Base-by-base conservation (phyloP, 495 filamentous ascomycete genomes). In the Daldinia caldariorum region DNA sequence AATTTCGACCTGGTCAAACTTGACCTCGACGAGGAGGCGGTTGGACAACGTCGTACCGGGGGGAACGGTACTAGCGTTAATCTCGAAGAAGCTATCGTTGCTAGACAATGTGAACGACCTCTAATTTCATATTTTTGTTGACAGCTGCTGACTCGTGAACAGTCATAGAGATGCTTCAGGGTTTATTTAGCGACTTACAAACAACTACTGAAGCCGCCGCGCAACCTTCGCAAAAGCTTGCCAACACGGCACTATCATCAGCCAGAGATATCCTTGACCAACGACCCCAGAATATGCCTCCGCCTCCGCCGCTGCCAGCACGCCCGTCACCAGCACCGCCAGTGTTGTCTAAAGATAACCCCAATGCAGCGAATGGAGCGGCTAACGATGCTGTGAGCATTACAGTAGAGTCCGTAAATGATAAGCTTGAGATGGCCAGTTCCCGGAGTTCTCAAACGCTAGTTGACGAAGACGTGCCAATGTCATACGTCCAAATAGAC, bases 171-270 rank as follows among this genome's bases (percentile, higher is more conserved):
- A 74, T 75, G 65, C 73, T 77, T 31, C 67, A 69, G 16, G 61
- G 54, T 13, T 82, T 99, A 1, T 99, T 97, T 74, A 74, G 84
- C 4, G 84, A 86, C 43, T 88, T 99, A 78, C 68, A 94, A 87
- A 68, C 84, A 76, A 61, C 88, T 84, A 31, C 75, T 77, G 47
- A 79, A 72, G 38, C 74, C 78, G 64, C 88, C 74, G 69, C 90
- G 88, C 67, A 86, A 74, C 95, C 95, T 0, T 86, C 90, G 10
- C 87, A 87, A 57, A 90, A 95, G 67, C 86, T 98, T 67, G 94
- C 94, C 20, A 89, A 93, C 41, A 86, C 94, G 32, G 92, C 94
- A 3, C 82, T 95, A 18, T 75, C 72, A 0, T 74, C 73, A 14
- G 71, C 76, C 13, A 70, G 77, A 22, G 73, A 79, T 5, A 73